Base-by-base conservation (phyloP, 179 eudicot species). In the Beta macrorhiza region DNA sequence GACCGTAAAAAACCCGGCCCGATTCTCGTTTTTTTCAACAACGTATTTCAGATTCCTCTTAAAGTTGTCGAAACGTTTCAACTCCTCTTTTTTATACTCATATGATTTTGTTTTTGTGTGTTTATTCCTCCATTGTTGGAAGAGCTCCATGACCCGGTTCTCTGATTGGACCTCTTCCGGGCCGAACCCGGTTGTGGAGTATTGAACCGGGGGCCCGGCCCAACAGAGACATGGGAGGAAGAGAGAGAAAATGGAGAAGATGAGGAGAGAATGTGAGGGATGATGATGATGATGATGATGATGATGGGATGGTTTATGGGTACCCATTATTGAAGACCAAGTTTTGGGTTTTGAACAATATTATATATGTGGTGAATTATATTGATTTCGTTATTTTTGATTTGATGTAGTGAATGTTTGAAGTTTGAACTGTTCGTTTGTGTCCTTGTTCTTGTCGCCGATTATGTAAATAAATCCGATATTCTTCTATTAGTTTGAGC, bases 41-140 rank as follows among this genome's bases (percentile, higher is more conserved):
- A 93, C 77, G 52, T 85, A 91, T 82, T 81, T 86, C 42, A 90
- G 45, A 82, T 90, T 91, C 78, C 83, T 56, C 78, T 77, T 81
- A 68, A 93, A 93, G 56, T 80, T 89, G 32, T 86, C 78, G 49
- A 89, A 85, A 20, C 90, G 87, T 80, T 80, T 85, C 79, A 75
- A 82, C 64, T 75, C 82, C 79, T 88, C 97, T 15, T 81, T 68
- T 9, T 15, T 81, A 4, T 85, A 78, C 7, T 25, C 56, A 82
- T 90, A 91, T 6, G 74, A 78, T 70, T 82, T 86, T 14, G 91
- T 85, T 20, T 90, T 87, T 45, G 91, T 85, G 25, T 90, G 87
- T 37, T 82, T 82, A 73, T 86, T 86, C 76, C 83, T 87, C 97
- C 97, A 93, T 82, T 86, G 83, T 1, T 75, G 77, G 77, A 93